phyloP scores from a whole-genome alignment of 441 rosid species.

The Brassica balearica region DNA sequence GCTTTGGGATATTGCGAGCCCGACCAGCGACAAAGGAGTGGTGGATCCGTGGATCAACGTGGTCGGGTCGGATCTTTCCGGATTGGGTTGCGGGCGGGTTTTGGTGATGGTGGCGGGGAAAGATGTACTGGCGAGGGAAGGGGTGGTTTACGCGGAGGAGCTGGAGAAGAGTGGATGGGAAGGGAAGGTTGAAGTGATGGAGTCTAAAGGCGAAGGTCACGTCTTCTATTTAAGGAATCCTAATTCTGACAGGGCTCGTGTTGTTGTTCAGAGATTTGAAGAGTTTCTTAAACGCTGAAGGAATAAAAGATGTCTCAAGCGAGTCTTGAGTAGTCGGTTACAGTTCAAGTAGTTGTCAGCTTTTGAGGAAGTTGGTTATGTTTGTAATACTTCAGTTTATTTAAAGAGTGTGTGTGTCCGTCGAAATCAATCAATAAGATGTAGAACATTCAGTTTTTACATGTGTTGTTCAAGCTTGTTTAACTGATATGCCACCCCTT shows the following conservation, averaged over 20 bases:
- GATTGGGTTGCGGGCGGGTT: slow-evolving; percentile 43
- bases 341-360: background rate
- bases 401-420: background rate
- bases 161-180: slow-evolving; percentile 49
- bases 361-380: background rate
- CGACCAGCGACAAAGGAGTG: slow-evolving; percentile 29
- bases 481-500: background rate
- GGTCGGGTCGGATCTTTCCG: slow-evolving; percentile 19
- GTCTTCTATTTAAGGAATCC: slow-evolving; percentile 50
- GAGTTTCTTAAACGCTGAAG: background rate
- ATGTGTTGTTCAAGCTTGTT: background rate
- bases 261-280: background rate
- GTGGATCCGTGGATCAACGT: slow-evolving; percentile 46
- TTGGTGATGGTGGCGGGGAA: slow-evolving; percentile 32
- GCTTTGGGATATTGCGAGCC: slow-evolving; percentile 45
- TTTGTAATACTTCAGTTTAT: background rate
- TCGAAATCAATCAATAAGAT: background rate
- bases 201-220: slow-evolving; percentile 46
- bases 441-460: background rate
- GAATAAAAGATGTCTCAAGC: background rate
- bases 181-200: slow-evolving; percentile 48
- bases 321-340: background rate
- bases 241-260: slow-evolving; percentile 10
- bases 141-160: slow-evolving; percentile 42
- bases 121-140: slow-evolving; percentile 48